Percentiles rank a stretch among this genome's conserved stretches.
phyloP scores from a whole-genome alignment of 768 basidiomycete genomes.

The Boletus fagicola region DNA sequence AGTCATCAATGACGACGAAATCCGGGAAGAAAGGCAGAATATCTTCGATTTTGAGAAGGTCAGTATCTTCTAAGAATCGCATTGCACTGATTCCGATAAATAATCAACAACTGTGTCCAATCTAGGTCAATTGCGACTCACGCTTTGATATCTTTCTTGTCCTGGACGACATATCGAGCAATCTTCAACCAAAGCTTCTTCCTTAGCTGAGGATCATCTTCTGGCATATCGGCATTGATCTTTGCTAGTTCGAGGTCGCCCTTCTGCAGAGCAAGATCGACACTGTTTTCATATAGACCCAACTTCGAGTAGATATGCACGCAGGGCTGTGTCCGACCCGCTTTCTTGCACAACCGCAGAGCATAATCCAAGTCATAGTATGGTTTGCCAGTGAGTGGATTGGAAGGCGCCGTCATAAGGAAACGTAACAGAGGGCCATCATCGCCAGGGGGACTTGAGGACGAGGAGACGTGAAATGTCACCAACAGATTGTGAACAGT shows the following conservation, averaged over 20 bases:
- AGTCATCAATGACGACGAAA: conserved; percentile 98
- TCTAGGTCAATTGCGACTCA: conserved; percentile 42
- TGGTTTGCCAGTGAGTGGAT: conserved; percentile 80
- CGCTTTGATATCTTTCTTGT: conserved; percentile 98
- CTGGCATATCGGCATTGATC: conserved; percentile 92
- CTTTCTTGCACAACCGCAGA: conserved; percentile 82
- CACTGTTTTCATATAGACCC: conserved; percentile 95
- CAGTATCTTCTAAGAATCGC: conserved; percentile 92
- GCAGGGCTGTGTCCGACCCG: conserved; percentile 80
- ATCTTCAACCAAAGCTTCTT: conserved; percentile 99
- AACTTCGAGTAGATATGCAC: conserved; percentile 97
- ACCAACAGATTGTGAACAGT: conserved; percentile 94
- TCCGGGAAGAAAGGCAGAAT: conserved; percentile 99
- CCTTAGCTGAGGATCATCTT: conserved; percentile 79
- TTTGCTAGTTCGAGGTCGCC: conserved; percentile 95
- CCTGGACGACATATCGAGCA: conserved; percentile 96
- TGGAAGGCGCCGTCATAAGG: conserved; percentile 74
- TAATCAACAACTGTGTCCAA: not conserved
- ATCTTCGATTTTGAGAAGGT: conserved; percentile 96
- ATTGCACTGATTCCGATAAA: conserved; percentile 66
- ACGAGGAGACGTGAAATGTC: conserved; percentile 71
- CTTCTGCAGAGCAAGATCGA: conserved; percentile 90
- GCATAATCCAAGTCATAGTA: conserved; percentile 99
- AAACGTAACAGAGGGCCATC: conserved; percentile 81
- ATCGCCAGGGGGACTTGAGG: conserved; percentile 50